Evolutionary conservation across 352 stramenopile genomes (phyloP), one percentile per base, ranked within the genome.

Genomic region (Phytophthora ramorum): DNA sequence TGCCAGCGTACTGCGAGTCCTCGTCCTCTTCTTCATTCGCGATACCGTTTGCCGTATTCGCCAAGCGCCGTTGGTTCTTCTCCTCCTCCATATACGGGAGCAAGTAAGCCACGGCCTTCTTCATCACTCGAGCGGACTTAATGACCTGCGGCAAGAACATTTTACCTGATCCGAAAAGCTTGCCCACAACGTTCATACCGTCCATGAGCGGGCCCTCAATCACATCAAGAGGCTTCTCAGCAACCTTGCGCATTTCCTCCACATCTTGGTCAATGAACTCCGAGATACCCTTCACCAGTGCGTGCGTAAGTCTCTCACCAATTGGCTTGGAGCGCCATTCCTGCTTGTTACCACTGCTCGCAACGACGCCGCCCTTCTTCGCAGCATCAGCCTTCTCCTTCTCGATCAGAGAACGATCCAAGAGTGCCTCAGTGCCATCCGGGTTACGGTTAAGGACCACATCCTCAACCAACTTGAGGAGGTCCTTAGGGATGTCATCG

Each of bases 71-170:
- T 19, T 88, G 64, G 32, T 79, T 87, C 81, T 99, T 99, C 71
- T 99, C 97, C 67, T 97, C 85, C 61, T 99, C 97, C 95, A 99
- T 99, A 75, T 98, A 99, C 14, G 97, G 97, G 51, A 99, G 80
- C 53, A 99, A 80, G 65, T 99, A 98, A 7, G 96, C 96, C 19
- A 99, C 97, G 43, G 97, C 97, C 73, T 99, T 99, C 81, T 99
- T 99, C 97, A 99, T 99, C 0, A 99, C 97, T 67, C 97, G 93
- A 44, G 97, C 97, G 24, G 90, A 98, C 71, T 99, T 99, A 70
- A 99, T 99, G 28, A 99, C 97, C 82, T 99, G 97, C 13, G 97
- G 97, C 58, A 99, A 81, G 61, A 99, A 99, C 97, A 99, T 99
- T 66, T 99, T 99, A 48, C 97, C 97, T 24, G 93, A 77, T 32